A percentile compares a stretch with the other conserved stretches of the same genome.
phyloP scores from a whole-genome alignment of 208 protist species.

The Trypanosoma platydactyli region DNA sequence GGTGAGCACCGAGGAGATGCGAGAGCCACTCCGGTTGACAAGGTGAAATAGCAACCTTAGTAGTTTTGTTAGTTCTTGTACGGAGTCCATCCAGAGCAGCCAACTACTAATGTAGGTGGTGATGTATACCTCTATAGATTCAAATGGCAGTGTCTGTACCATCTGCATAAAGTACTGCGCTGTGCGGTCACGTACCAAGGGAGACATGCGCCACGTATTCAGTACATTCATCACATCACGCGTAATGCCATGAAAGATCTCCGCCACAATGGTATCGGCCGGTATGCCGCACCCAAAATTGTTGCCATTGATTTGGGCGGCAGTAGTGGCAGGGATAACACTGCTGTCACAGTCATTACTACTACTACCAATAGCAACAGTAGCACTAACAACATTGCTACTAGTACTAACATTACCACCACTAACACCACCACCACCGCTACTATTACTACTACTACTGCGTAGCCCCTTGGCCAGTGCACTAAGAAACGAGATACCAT shows the following conservation, averaged over 20 bases:
- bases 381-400: slow-evolving; percentile 4
- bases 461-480: slow-evolving; percentile 45
- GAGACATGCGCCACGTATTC: slow-evolving; percentile 28
- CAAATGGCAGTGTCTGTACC: slow-evolving; percentile 61
- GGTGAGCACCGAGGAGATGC: slow-evolving; percentile 32
- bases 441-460: neutral
- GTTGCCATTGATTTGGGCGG: slow-evolving; percentile 5
- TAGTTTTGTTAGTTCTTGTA: slow-evolving; percentile 58
- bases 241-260: slow-evolving; percentile 47
- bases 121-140: slow-evolving; percentile 39
- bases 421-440: slow-evolving; percentile 3
- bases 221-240: slow-evolving; percentile 43
- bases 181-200: slow-evolving; percentile 48
- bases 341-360: neutral
- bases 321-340: slow-evolving; percentile 6
- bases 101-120: slow-evolving; percentile 45
- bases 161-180: slow-evolving; percentile 70
- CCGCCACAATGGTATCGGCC: slow-evolving; percentile 7
- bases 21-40: slow-evolving; percentile 48
- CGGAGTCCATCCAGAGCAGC: slow-evolving; percentile 56
- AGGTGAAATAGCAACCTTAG: slow-evolving; percentile 69
- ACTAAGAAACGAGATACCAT: slow-evolving; percentile 54
- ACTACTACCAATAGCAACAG: neutral
- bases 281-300: neutral
- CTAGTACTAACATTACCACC: no score